Evolutionary conservation across 495 filamentous ascomycete species (phyloP).

Genomic region (Penicilliopsis zonata): DNA sequence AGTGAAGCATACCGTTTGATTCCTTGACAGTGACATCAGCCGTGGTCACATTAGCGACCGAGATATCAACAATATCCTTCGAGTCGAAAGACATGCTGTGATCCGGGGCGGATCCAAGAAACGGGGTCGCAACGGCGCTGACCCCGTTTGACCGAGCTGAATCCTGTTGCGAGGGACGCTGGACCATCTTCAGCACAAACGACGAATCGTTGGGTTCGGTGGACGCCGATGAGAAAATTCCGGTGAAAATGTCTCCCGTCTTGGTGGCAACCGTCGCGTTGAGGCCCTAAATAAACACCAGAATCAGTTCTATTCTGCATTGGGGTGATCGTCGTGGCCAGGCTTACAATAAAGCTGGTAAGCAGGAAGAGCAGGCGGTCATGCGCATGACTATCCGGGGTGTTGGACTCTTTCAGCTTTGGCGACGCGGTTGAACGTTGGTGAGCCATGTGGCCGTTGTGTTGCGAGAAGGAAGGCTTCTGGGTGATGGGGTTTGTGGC

Average conservation of each 20-base stretch:
- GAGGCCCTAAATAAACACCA: conserved; percentile 46
- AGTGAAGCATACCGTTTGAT: conserved; percentile 56
- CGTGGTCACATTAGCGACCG: conserved; percentile 42
- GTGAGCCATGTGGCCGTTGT: conserved; percentile 40
- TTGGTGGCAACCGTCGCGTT: conserved; percentile 54
- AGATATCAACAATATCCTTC: conserved; percentile 61
- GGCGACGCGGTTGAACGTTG: conserved; percentile 30
- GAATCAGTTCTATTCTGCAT: conserved; percentile 10
- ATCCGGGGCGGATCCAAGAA: conserved; percentile 48
- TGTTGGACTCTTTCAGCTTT: conserved; percentile 39
- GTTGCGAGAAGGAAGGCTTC: conserved; percentile 34
- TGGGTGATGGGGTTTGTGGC: conserved; percentile 57
- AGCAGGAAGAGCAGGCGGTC: conserved; percentile 54
- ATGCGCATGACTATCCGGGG: conserved; percentile 50
- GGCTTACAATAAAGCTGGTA: conserved; percentile 50
- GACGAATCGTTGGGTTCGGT: conserved; percentile 45
- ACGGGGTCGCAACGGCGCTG: conserved; percentile 36
- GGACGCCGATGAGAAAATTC: conserved; percentile 51
- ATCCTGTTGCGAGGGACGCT: conserved; percentile 40
- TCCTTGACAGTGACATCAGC: conserved; percentile 38
- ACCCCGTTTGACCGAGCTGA: conserved; percentile 44
- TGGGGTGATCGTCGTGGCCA: conserved; percentile 1
- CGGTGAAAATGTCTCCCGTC: conserved; percentile 61
- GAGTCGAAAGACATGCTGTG: conserved; percentile 69
- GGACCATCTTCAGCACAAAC: conserved; percentile 75